A percentile compares a stretch with the other conserved stretches of the same genome.
phyloP scores from a whole-genome alignment of 2,329 filamentous ascomycete genomes.

The Coniochaeta sp. region DNA sequence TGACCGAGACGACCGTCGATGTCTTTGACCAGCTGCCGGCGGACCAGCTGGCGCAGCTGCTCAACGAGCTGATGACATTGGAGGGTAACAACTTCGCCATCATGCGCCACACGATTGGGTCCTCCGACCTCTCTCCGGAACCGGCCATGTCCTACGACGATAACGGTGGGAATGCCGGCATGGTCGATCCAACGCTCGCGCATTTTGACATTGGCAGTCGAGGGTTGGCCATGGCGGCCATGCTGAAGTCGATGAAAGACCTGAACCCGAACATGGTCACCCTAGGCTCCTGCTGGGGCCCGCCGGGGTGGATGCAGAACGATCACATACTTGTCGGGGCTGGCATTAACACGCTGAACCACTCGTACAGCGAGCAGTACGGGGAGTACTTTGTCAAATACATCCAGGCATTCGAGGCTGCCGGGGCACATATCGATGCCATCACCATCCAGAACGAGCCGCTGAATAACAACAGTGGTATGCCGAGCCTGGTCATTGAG shows the following conservation, averaged over 20 bases:
- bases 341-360: conserved; percentile 29
- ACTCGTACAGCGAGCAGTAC: conserved; percentile 24
- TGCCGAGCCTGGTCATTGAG: conserved; percentile 30
- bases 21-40: conserved; percentile 26
- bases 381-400: conserved; percentile 34
- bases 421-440: conserved; percentile 28
- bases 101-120: conserved; percentile 31
- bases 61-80: conserved; percentile 26
- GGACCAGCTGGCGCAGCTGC: conserved; percentile 20
- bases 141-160: conserved; percentile 33
- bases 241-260: conserved; percentile 26
- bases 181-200: conserved; percentile 19
- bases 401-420: conserved; percentile 26
- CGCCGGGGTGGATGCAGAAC: conserved; percentile 36
- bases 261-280: conserved; percentile 26
- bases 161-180: conserved; percentile 14
- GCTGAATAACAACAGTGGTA: conserved; percentile 28
- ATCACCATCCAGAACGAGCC: conserved; percentile 39
- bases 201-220: conserved; percentile 28
- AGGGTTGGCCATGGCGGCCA: conserved; percentile 27
- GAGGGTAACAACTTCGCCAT: conserved; percentile 30
- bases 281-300: conserved; percentile 29
- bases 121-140: conserved; percentile 30
- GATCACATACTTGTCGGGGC: conserved; percentile 23
- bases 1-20: conserved; percentile 32